Conservation (phyloP, 2,329 filamentous ascomycete genomes). For the Curvularia sp. region DNA sequence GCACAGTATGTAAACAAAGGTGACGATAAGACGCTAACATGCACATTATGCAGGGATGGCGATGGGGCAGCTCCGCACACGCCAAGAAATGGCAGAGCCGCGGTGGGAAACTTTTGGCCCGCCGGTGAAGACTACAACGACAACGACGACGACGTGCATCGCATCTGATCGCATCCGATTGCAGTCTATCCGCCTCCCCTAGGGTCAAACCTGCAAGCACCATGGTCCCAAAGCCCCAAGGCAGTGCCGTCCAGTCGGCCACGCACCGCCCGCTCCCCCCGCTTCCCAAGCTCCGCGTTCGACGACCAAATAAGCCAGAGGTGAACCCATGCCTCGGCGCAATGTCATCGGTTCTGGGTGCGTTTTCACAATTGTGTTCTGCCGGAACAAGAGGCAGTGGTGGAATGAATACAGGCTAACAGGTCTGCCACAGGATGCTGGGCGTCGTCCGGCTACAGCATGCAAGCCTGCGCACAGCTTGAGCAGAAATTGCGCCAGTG, state of each 20-base stretch:
- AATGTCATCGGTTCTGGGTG: constrained; percentile 73
- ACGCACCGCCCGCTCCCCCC: constrained; percentile 63
- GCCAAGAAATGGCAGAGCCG: constrained; percentile 21
- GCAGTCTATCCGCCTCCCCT: neutral
- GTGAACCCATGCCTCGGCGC: constrained; percentile 69
- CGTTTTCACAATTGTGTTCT: constrained; percentile 7
- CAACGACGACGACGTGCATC: constrained; percentile 8
- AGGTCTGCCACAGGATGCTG: constrained; percentile 70
- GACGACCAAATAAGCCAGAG: constrained; percentile 67
- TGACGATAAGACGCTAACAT: neutral
- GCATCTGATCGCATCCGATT: constrained; percentile 6
- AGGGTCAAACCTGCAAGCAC: constrained; percentile 16
- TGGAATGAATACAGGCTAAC: constrained; percentile 30
- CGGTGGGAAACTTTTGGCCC: constrained; percentile 27
- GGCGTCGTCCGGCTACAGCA: constrained; percentile 77
- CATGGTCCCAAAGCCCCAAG: constrained; percentile 50
- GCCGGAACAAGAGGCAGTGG: neutral
- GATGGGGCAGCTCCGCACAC: constrained; percentile 13
- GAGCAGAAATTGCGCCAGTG: constrained; percentile 69
- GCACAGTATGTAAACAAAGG: constrained; percentile 22
- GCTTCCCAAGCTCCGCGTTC: constrained; percentile 68
- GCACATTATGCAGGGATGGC: constrained; percentile 14
- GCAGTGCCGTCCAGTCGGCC: constrained; percentile 44
- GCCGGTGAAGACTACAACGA: neutral
- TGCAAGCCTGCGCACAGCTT: constrained; percentile 65